phyloP scores from a whole-genome alignment of 495 filamentous ascomycete species.

The Penicillium manginii region DNA sequence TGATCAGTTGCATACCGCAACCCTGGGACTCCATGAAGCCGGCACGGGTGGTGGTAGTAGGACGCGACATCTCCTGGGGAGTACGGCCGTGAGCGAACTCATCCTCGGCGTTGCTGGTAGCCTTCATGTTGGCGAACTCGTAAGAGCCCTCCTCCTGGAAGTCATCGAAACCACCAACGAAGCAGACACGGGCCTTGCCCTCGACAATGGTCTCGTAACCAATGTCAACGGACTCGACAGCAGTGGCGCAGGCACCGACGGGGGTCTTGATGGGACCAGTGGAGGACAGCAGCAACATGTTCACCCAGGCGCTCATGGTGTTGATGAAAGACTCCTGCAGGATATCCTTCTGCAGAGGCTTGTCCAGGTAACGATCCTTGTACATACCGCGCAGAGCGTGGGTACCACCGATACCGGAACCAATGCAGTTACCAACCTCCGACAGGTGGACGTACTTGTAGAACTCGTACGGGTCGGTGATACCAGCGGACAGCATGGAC shows the following conservation, averaged over 20 bases:
- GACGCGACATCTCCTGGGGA: slow-evolving; percentile 95
- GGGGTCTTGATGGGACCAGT: slow-evolving; percentile 99
- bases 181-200: slow-evolving; percentile 94
- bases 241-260: slow-evolving; percentile 95
- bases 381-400: slow-evolving; percentile 95
- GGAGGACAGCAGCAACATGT: slow-evolving; percentile 96
- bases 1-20: slow-evolving; percentile 97
- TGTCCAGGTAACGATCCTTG: slow-evolving; percentile 94
- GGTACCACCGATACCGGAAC: slow-evolving; percentile 95
- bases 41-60: slow-evolving; percentile 92
- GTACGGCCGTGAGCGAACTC: slow-evolving; percentile 95
- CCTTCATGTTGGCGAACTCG: slow-evolving; percentile 99
- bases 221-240: slow-evolving; percentile 96
- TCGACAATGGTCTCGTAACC: slow-evolving; percentile 98
- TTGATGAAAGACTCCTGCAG: slow-evolving; percentile 99
- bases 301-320: slow-evolving; percentile 99
- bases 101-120: slow-evolving; percentile 94
- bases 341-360: slow-evolving; percentile 98
- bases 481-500: slow-evolving; percentile 85
- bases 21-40: slow-evolving; percentile 99
- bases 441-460: slow-evolving; percentile 99
- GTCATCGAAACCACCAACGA: slow-evolving; percentile 98
- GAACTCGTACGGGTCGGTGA: slow-evolving; percentile 99
- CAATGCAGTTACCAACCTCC: slow-evolving; percentile 97
- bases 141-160: slow-evolving; percentile 99